phyloP scores from a whole-genome alignment of 352 stramenopile genomes.

The Phytophthora nicotianae region DNA sequence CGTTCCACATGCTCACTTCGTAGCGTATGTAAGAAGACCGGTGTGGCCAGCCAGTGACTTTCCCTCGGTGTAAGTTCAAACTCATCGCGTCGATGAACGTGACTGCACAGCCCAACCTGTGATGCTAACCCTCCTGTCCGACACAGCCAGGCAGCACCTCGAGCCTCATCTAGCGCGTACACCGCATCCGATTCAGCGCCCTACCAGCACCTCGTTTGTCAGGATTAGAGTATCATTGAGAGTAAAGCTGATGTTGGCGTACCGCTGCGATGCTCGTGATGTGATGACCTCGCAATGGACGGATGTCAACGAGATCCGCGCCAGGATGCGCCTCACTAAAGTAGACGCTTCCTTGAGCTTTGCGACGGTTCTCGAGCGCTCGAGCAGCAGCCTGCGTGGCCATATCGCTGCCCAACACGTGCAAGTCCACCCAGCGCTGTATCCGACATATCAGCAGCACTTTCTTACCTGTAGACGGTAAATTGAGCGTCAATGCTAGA shows the following conservation, averaged over 20 bases:
- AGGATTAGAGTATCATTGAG: conserved; percentile 1
- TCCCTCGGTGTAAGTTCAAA: conserved; percentile 58
- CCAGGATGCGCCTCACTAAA: conserved; percentile 57
- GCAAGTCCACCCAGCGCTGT: conserved; percentile 78
- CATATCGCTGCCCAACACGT: conserved; percentile 62
- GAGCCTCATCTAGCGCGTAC: conserved; percentile 63
- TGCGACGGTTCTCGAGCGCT: conserved; percentile 58
- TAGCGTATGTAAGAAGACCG: conserved; percentile 69
- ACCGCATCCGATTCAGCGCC: conserved; percentile 71
- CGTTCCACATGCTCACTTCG: conserved; percentile 60
- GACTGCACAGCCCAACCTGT: conserved; percentile 68
- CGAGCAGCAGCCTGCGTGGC: conserved; percentile 58
- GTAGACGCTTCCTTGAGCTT: conserved; percentile 73
- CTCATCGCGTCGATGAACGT: conserved; percentile 36
- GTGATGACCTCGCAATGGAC: conserved; percentile 62
- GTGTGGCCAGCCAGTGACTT: conserved; percentile 74
- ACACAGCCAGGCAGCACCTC: conserved; percentile 73
- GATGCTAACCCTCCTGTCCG: conserved; percentile 69
- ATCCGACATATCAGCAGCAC: conserved; percentile 72
- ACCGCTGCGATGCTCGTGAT: conserved; percentile 67
- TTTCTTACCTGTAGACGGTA: conserved; percentile 81
- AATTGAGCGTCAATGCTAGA: conserved; percentile 63
- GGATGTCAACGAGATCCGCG: conserved; percentile 56
- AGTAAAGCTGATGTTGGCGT: conserved; percentile 21
- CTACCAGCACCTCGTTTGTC: conserved; percentile 28